Percentiles rank a stretch among this genome's conserved stretches.
These are phyloP conservation scores for Didymella keratinophila DNA, from an alignment of 2,329 filamentous ascomycete genomes.

Conservation along the genomic window DNA sequence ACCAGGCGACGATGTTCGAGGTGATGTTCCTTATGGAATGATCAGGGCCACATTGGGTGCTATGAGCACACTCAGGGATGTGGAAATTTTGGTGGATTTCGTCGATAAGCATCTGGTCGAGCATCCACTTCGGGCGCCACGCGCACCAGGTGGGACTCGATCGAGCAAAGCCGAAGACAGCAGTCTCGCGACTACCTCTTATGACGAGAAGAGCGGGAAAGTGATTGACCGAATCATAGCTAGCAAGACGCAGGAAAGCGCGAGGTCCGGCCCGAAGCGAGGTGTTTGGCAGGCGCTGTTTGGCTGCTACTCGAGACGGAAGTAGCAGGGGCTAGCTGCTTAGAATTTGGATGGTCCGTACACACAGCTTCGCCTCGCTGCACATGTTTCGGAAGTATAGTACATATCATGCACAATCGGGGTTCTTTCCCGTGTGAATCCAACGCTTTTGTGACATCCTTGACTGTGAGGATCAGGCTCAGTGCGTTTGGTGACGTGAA, in stretches of 20 bases:
- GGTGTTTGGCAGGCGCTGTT: conserved; percentile 9
- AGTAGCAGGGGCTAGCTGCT: neutral
- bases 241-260: neutral
- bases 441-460: neutral
- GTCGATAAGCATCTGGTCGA: conserved; percentile 15
- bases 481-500: neutral
- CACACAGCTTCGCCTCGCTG: neutral
- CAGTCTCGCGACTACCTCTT: conserved; percentile 2
- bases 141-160: neutral
- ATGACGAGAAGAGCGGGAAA: conserved; percentile 4
- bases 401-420: conserved; percentile 1
- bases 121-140: conserved; percentile 3
- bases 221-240: neutral
- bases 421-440: neutral
- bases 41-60: conserved; percentile 68
- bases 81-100: conserved; percentile 47
- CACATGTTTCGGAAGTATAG: conserved; percentile 3
- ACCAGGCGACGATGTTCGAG: conserved; percentile 60
- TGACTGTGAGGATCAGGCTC: neutral
- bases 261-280: conserved; percentile 12
- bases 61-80: conserved; percentile 65
- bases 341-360: neutral
- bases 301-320: conserved; percentile 10
- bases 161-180: conserved; percentile 4
- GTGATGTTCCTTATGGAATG: conserved; percentile 64